Evolutionary conservation across 2,329 filamentous ascomycete genomes (phyloP).

Genomic region (Biscogniauxia mediterranea): DNA sequence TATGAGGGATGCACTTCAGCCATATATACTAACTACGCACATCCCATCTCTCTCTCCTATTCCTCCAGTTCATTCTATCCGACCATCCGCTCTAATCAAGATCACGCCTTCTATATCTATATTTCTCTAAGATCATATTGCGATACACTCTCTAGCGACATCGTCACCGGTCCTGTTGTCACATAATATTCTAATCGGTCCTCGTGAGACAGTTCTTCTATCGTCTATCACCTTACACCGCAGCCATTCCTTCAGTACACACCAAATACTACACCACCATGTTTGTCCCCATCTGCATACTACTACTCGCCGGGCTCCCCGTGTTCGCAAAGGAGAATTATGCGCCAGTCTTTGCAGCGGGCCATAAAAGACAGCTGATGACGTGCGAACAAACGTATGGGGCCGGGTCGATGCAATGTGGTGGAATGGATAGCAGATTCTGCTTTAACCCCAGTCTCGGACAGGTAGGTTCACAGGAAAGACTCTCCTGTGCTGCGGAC

Average conservation of each 20-base stretch:
- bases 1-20: background rate
- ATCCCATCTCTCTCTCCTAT: background rate
- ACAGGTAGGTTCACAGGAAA: conserved; percentile 28
- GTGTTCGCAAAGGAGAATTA: conserved; percentile 22
- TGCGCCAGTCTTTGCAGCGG: conserved; percentile 14
- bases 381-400: conserved; percentile 38
- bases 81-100: background rate
- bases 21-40: background rate
- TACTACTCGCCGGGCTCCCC: conserved; percentile 16
- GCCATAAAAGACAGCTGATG: conserved; percentile 23
- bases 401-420: conserved; percentile 31
- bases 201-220: background rate
- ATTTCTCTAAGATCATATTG: background rate
- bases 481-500: conserved; percentile 2
- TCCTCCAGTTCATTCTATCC: background rate
- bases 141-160: background rate
- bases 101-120: background rate
- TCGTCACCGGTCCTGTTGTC: background rate
- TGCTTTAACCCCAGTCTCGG: conserved; percentile 36
- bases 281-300: conserved; percentile 15
- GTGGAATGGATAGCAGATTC: conserved; percentile 28
- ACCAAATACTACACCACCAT: conserved; percentile 8
- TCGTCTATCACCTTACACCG: background rate
- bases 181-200: background rate
- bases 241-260: background rate